Conservation (phyloP, 768 basidiomycete genomes). For the Russula dissimulans region DNA sequence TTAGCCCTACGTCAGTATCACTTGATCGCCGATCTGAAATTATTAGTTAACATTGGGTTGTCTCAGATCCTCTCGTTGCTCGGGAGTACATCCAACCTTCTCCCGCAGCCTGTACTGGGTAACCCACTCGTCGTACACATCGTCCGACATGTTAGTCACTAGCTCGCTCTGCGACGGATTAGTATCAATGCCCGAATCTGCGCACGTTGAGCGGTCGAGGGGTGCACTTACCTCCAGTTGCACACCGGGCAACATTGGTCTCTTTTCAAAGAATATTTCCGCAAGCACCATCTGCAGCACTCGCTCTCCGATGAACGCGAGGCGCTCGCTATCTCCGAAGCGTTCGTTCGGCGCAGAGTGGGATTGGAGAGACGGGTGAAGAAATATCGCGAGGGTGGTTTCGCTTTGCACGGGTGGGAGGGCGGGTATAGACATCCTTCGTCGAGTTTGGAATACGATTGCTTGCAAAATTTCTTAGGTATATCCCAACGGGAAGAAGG, state of each 20-base stretch:
- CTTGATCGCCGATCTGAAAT: background rate
- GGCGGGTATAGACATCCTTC: background rate
- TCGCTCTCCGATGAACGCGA: slow-evolving; percentile 41
- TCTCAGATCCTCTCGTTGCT: slow-evolving; percentile 1
- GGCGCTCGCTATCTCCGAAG: slow-evolving; percentile 48
- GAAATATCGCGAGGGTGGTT: slow-evolving; percentile 49
- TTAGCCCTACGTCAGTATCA: background rate
- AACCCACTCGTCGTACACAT: slow-evolving; percentile 14
- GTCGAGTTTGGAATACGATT: background rate
- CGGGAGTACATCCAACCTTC: slow-evolving; percentile 5
- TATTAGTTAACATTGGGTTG: background rate
- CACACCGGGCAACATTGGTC: slow-evolving; percentile 39
- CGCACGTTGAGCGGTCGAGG: background rate
- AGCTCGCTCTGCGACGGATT: background rate
- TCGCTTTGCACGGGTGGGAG: slow-evolving; percentile 19
- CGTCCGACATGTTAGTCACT: background rate
- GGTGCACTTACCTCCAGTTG: slow-evolving; percentile 43
- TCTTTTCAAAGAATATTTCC: slow-evolving; percentile 37
- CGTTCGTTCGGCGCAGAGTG: slow-evolving; percentile 22
- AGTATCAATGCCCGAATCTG: background rate
- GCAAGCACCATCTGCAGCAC: slow-evolving; percentile 42
- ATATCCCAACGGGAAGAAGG: background rate
- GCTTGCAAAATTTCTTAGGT: background rate
- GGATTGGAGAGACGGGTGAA: slow-evolving; percentile 53
- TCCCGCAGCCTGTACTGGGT: slow-evolving; percentile 11